Evolutionary conservation across 2,329 filamentous ascomycete species (phyloP).

Genomic region (Chrysosporium queenslandicum): DNA sequence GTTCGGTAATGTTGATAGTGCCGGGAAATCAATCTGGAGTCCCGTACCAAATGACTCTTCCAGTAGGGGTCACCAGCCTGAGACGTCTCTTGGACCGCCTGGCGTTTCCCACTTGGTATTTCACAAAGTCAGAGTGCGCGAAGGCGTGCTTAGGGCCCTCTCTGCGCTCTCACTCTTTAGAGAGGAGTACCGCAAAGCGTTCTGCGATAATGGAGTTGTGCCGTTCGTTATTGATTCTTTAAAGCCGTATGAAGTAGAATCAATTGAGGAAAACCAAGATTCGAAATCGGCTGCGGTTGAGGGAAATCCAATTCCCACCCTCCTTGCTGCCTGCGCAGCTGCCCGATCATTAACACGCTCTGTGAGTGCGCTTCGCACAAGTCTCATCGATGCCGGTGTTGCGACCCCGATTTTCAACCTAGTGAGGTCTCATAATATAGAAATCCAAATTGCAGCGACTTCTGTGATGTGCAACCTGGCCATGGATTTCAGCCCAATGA

Average conservation of each 20-base stretch:
- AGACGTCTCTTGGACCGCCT: conserved; percentile 47
- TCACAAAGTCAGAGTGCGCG: conserved; percentile 66
- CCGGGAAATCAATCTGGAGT: conserved; percentile 47
- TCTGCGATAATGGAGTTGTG: conserved; percentile 73
- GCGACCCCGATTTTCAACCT: conserved; percentile 66
- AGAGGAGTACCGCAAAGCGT: conserved; percentile 70
- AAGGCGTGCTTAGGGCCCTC: conserved; percentile 65
- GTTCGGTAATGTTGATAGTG: conserved; percentile 49
- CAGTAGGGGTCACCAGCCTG: conserved; percentile 23
- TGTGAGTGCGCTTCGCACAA: conserved; percentile 72
- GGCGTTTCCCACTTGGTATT: conserved; percentile 52
- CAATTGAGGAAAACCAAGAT: conserved; percentile 16
- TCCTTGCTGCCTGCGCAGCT: conserved; percentile 76
- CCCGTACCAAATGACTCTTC: conserved; percentile 23
- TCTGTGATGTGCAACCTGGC: conserved; percentile 76
- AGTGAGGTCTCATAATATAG: conserved; percentile 61
- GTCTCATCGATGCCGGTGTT: conserved; percentile 75
- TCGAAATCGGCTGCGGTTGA: conserved; percentile 40
- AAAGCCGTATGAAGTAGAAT: conserved; percentile 41
- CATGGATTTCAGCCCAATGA: conserved; percentile 82
- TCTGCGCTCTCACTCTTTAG: conserved; percentile 72
- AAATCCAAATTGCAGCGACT: conserved; percentile 78
- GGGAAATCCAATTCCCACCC: conserved; percentile 67
- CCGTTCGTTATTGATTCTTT: conserved; percentile 77
- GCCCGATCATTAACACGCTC: conserved; percentile 75